Conservation (phyloP, 306 rosid genomes). For the Myrica gale region DNA sequence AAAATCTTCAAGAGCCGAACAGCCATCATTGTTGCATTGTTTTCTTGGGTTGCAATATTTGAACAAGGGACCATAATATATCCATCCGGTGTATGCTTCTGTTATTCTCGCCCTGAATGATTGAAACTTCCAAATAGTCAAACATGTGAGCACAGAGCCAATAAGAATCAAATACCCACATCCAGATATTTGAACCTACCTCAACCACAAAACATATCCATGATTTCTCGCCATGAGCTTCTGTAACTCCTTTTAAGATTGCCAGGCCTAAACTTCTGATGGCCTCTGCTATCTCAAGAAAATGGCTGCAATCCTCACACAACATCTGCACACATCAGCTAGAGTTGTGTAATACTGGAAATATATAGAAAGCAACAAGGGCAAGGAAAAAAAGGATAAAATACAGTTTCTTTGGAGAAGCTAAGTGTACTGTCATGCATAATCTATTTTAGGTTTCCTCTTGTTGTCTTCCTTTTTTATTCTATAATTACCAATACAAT, state of each 20-base stretch:
- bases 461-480: not conserved
- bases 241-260: conserved; percentile 75
- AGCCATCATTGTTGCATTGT: conserved; percentile 31
- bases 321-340: conserved; percentile 58
- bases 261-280: conserved; percentile 78
- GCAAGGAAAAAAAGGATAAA: not conserved
- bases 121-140: not conserved
- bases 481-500: not conserved
- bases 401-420: not conserved
- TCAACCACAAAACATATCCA: conserved; percentile 94
- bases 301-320: conserved; percentile 93
- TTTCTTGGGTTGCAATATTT: conserved; percentile 76
- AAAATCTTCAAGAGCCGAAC: conserved; percentile 26
- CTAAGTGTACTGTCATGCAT: conserved; percentile 10
- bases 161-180: conserved; percentile 2
- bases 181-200: conserved; percentile 41
- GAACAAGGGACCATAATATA: conserved; percentile 92
- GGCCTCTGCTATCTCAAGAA: conserved; percentile 94
- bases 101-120: conserved; percentile 72
- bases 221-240: conserved; percentile 75
- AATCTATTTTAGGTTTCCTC: not conserved
- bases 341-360: conserved; percentile 19
- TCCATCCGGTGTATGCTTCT: conserved; percentile 83
- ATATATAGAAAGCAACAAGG: not conserved
- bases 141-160: not conserved